Percentiles rank a stretch among this genome's conserved stretches.
phyloP scores from a whole-genome alignment of 441 rosid genomes.

The Euphorbia schlechtendalii region DNA sequence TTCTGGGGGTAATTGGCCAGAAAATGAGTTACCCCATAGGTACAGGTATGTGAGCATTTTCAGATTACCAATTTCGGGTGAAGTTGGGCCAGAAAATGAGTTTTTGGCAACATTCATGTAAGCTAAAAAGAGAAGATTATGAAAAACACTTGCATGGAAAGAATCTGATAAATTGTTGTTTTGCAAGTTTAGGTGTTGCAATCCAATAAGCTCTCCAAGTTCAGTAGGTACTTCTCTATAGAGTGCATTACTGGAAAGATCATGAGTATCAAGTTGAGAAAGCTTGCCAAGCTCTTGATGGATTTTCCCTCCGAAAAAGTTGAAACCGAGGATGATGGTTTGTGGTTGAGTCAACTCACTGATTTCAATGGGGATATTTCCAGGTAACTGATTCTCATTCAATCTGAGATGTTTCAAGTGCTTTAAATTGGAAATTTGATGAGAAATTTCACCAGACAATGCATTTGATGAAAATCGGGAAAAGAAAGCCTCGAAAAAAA shows the following conservation, averaged over 20 bases:
- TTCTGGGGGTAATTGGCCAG: slow-evolving; percentile 67
- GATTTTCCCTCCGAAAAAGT: slow-evolving; percentile 42
- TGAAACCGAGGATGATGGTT: slow-evolving; percentile 43
- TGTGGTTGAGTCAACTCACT: slow-evolving; percentile 34
- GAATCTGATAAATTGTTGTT: slow-evolving; percentile 59
- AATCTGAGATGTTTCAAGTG: slow-evolving; percentile 33
- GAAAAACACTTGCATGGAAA: slow-evolving; percentile 37
- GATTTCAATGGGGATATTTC: slow-evolving; percentile 34
- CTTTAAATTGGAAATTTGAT: slow-evolving; percentile 26
- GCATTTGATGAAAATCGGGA: slow-evolving; percentile 60
- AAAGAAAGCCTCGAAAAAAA: slow-evolving; percentile 40
- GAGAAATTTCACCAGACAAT: slow-evolving; percentile 41
- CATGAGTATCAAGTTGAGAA: slow-evolving; percentile 40
- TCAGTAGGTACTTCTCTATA: slow-evolving; percentile 40
- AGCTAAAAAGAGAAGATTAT: slow-evolving; percentile 36
- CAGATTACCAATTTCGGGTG: slow-evolving; percentile 51
- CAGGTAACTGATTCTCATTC: slow-evolving; percentile 32
- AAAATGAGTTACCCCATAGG: slow-evolving; percentile 56
- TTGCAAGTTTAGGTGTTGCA: slow-evolving; percentile 51
- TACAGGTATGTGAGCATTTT: slow-evolving; percentile 55
- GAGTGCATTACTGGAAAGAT: slow-evolving; percentile 55
- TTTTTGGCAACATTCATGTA: slow-evolving; percentile 77
- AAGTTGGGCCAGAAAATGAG: slow-evolving; percentile 52
- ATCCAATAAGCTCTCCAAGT: slow-evolving; percentile 39
- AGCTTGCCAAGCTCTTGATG: slow-evolving; percentile 52